Base-by-base conservation (phyloP, 78 protist genomes). In the Pirum gemmata region DNA sequence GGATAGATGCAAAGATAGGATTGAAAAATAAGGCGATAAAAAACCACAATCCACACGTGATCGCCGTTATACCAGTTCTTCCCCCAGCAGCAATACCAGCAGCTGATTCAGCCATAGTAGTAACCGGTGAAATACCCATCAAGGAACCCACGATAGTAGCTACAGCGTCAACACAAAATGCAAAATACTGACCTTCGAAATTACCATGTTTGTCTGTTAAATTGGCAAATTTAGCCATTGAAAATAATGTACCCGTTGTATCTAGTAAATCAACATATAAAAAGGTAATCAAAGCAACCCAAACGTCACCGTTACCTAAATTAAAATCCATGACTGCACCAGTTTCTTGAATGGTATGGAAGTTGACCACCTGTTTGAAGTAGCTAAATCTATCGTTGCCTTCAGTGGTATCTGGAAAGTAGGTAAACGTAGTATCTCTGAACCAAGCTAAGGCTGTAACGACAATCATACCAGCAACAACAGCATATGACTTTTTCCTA, bases 41-140 rank as follows among this genome's bases (percentile, higher is more conserved):
- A 39, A 82, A 82, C 75, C 35, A 36, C 5, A 82, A 18, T 27
- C 35, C 67, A 40, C 25, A 26, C 36, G n/a, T 18, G 21, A 82
- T 41, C 86, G 86, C 86, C 35, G 36, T 35, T 61, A 82, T 31
- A 40, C 86, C 86, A 82, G 86, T 82, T 18, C 86, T 41, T 5
- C 86, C 86, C 33, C 86, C 86, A n/a, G 67, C 86, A 21, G 61
- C 86, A 21, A 82, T 82, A 25, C 86, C 86, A 31, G 86, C 21
- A 36, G 79, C 86, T 25, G 75, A 40, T 35, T 82, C 86, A n/a
- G 61, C 36, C 38, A 61, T 61, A 8, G 86, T 82, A 18, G 86
- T 82, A 8, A 82, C 86, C 36, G 86, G 86, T n/a, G 67, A 31
- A 73, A 18, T 18, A 31, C 86, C 86, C 2, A 82, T 8, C 18